Evolutionary conservation across 139 green algal genomes (phyloP), one percentile per base, ranked within the genome.

Genomic region (Nannochloris sp.): DNA sequence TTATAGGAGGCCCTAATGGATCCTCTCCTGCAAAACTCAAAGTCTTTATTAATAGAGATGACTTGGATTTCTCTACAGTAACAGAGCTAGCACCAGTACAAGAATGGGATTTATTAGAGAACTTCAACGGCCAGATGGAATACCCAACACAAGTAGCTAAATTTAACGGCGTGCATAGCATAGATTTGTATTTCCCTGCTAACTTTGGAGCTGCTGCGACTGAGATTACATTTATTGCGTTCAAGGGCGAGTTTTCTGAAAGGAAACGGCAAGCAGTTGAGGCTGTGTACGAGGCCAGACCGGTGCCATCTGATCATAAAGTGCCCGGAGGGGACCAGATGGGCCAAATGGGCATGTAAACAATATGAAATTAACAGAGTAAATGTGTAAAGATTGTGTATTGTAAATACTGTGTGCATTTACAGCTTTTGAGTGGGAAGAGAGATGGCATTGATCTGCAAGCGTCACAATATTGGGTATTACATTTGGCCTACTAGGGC

Each of bases 211-310:
- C 69, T 7, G 81, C 83, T 29, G 42, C 64, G 14, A 84, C 77
- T 31, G 74, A 86, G 44, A 75, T 96, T 33, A 47, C 77, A 27
- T 96, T 95, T 59, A 73, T 96, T 9, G 90, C 85, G 2, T 72
- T 95, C 30, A 95, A 93, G 45, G 88, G 88, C 8, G 83, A 91
- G 42, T 93, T 87, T 53, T 74, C 62, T 51, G 78, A 92, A 81
- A 60, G 73, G 8, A 77, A 77, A 57, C 76, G 85, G 6, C 67
- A 88, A 42, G 85, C 86, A 30, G 87, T 96, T 29, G 74, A 90
- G 60, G 80, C 86, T 13, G 87, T 95, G 57, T 96, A 96, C 39
- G 89, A 96, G 67, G 29, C 75, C 0, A 74, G 76, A 31, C 73
- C 86, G 2, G 72, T 95, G 61, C 82, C 85, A 0, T 47, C 73